These are phyloP conservation scores for Quercus alba DNA, from an alignment of 306 rosid species.

Conservation along the genomic window DNA sequence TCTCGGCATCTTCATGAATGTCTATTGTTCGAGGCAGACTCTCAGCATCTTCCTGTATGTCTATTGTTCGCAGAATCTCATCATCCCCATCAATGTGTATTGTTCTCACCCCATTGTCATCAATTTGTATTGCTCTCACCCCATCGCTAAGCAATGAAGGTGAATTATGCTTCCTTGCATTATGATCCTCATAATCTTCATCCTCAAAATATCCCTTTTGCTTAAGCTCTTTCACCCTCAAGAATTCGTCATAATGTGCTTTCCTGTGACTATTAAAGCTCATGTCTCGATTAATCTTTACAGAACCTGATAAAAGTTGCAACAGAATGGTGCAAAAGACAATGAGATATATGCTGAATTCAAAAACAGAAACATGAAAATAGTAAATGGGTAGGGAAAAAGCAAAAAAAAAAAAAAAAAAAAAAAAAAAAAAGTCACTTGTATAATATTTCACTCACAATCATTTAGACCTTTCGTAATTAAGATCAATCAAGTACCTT, in stretches of 20 bases:
- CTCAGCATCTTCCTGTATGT: background rate
- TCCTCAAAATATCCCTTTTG: slow-evolving; percentile 16
- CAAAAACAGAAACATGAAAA: background rate
- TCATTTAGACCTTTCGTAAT: background rate
- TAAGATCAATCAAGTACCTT: background rate
- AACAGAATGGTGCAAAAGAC: background rate
- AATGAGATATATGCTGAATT: background rate
- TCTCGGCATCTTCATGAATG: background rate
- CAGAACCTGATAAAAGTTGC: background rate
- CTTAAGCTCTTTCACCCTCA: slow-evolving; percentile 39
- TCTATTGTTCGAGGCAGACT: background rate
- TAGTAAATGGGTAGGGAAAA: background rate
- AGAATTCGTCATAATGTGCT: slow-evolving; percentile 47
- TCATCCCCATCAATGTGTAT: background rate
- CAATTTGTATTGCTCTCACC: background rate
- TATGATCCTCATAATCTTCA: slow-evolving; percentile 7
- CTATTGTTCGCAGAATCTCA: background rate
- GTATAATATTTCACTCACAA: too few species aligned
- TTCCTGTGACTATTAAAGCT: slow-evolving; percentile 37
- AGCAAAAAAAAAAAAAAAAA: too few species aligned
- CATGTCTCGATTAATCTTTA: slow-evolving; percentile 15
- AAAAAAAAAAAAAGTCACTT: too few species aligned
- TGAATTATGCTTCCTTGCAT: background rate
- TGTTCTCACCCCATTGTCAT: background rate
- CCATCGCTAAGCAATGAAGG: background rate